Percentiles rank a stretch among this genome's conserved stretches.
These are phyloP conservation scores for Candida frijolesensis DNA, from an alignment of 1,139 yeast genomes.

Conservation along the genomic window DNA sequence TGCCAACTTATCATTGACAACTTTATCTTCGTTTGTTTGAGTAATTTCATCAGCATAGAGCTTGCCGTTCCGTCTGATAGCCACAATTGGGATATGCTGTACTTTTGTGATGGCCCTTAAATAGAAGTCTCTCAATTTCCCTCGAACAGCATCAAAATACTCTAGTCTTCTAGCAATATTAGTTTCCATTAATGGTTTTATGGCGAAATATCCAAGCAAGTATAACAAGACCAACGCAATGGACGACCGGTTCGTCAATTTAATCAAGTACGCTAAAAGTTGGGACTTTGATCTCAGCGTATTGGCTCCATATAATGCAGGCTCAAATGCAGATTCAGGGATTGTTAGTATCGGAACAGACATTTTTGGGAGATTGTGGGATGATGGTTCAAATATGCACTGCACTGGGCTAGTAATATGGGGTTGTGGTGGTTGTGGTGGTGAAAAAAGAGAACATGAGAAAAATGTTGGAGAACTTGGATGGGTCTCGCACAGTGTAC, in stretches of 20 bases:
- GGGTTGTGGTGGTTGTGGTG: background rate
- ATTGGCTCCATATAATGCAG: slow-evolving; percentile 23
- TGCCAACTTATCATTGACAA: slow-evolving; percentile 29
- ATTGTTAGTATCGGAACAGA: slow-evolving; percentile 41
- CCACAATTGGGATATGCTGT: slow-evolving; percentile 44
- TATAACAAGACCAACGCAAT: slow-evolving; percentile 32
- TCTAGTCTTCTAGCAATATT: slow-evolving; percentile 36
- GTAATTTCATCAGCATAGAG: slow-evolving; percentile 41
- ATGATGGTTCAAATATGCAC: background rate
- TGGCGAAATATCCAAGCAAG: slow-evolving; percentile 32
- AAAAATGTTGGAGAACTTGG: background rate
- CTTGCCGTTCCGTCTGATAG: slow-evolving; percentile 33
- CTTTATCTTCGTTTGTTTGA: slow-evolving; percentile 34
- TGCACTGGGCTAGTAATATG: slow-evolving; percentile 2
- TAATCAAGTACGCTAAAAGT: slow-evolving; percentile 31
- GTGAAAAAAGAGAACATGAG: background rate
- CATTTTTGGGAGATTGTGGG: slow-evolving; percentile 8
- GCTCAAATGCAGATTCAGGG: slow-evolving; percentile 47
- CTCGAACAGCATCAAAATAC: slow-evolving; percentile 36
- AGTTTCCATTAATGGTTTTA: slow-evolving; percentile 41
- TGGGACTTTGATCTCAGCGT: slow-evolving; percentile 26
- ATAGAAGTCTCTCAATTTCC: slow-evolving; percentile 39
- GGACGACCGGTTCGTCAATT: slow-evolving; percentile 41
- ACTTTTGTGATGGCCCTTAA: slow-evolving; percentile 38
- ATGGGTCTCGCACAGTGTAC: background rate